Evolutionary conservation across 129 eudicot genomes (phyloP), one percentile per base, ranked within the genome.

Genomic region (Flaveria brownii): DNA sequence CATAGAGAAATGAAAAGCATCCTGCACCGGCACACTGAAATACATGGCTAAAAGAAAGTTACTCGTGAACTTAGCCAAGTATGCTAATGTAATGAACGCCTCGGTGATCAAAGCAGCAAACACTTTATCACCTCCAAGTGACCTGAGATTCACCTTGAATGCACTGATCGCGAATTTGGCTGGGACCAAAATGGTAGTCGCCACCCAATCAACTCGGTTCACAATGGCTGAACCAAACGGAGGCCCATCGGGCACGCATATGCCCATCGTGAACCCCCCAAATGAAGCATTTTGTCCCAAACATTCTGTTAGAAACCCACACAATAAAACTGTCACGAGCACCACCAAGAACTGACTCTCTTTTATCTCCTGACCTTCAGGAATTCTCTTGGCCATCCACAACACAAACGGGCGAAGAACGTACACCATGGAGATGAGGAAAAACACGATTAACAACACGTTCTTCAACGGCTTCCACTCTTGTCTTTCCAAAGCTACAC

Each of bases 161-260:
- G 87, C 87, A 57, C 68, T 36, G 9, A 86, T 80, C 0, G 85
- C 89, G 75, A 86, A 83, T 52, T 86, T 84, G 0, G 86, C 81
- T 0, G 96, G 96, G 51, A 90, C 81, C 17, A 90, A 69, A 23
- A 90, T 68, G 5, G 64, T 69, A n/a, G 89, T 78, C 23, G 83
- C 72, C n/a, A 90, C 68, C 30, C 82, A 25, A 59, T 90, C 93
- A 1, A 90, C 65, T 45, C 83, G 84, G 12, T 85, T 26, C 43
- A 88, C 85, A 62, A 90, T 45, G 1, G 84, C 81, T 23, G 85
- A 71, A 5, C 93, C 93, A 30, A 90, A 54, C 1, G 89, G 93
- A 0, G 91, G 91, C 41, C 91, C 96, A 70, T 86, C 89, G 0
- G 96, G 96, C 46, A 90, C 41, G 3, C 79, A 82, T 36, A 86